Evolutionary conservation across 306 rosid species (phyloP).

Genomic region (Lupinus albus): DNA sequence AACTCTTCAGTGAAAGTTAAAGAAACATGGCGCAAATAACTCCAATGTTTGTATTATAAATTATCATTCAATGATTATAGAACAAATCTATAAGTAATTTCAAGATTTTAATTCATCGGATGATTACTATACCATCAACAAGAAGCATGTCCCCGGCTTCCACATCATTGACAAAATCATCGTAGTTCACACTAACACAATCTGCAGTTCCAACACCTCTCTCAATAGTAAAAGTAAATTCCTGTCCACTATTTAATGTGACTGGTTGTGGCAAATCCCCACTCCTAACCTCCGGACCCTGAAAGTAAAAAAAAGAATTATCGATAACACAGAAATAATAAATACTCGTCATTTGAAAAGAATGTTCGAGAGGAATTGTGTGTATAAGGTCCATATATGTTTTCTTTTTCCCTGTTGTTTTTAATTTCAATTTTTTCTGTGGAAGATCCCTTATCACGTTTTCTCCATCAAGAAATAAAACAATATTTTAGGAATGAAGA

Average conservation of each 20-base stretch:
- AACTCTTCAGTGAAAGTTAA: neutral
- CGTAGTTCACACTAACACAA: slow-evolving; percentile 97
- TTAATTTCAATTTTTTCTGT: no score
- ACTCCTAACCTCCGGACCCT: slow-evolving; percentile 99
- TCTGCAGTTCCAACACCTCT: slow-evolving; percentile 92
- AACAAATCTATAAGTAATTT: neutral
- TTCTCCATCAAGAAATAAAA: no score
- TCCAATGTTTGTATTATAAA: neutral
- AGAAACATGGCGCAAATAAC: neutral
- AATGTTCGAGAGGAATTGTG: slow-evolving; percentile 10
- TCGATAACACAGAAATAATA: slow-evolving; percentile 17
- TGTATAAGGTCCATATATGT: neutral
- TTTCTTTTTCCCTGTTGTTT: no score
- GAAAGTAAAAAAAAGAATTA: slow-evolving; percentile 31
- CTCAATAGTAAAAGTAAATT: slow-evolving; percentile 87
- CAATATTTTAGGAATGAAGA: neutral
- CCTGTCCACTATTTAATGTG: slow-evolving; percentile 66
- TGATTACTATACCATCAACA: slow-evolving; percentile 76
- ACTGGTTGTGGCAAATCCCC: slow-evolving; percentile 98
- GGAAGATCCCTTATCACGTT: no score
- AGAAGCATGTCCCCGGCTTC: slow-evolving; percentile 92
- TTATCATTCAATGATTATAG: slow-evolving; percentile 1
- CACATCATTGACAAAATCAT: slow-evolving; percentile 94
- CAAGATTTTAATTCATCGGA: slow-evolving; percentile 1
- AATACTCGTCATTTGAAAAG: slow-evolving; percentile 1